Base-by-base conservation (phyloP, 139 green algal species). In the Chlamydomonas incerta region DNA sequence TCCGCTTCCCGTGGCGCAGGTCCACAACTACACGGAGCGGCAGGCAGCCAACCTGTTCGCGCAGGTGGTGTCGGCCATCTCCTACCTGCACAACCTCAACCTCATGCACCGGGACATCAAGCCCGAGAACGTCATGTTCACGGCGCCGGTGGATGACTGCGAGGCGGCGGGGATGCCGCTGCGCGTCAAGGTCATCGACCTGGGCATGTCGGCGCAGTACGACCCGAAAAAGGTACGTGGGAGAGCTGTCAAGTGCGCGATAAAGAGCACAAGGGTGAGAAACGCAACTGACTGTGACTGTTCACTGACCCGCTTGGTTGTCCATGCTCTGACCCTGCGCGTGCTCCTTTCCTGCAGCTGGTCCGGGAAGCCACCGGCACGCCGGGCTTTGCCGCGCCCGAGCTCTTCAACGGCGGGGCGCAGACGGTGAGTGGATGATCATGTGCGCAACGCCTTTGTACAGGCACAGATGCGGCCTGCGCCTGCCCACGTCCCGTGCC, bases 41-140 rank as follows among this genome's bases (percentile, higher is more conserved):
- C 41, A 89, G 55, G 89, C 89, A 8, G 81, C 70, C 14, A 68
- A 85, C 57, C 63, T 92, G 41, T 92, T 92, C 46, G 71, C 73
- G 31, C 83, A 91, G 84, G 34, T 91, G 50, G 80, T 87, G 35
- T 79, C 83, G 57, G 88, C 80, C 10, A 79, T 90, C 63, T 87
- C 85, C 34, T 92, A 92, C 85, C 70, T 92, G 62, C 88, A 92
- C 85, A 86, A 73, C 74, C 74, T 90, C 37, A 87, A 87, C 81
- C 72, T 92, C 76, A 89, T 92, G 74, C 89, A 92, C 82, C 52
- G 81, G 14, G 89, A 92, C 67, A 87, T 92, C 81, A 88, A 83
- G 84, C 89, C 89, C 35, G 89, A 92, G 82, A 92, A 92, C 65
- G 60, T 88, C 46, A 76, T 92, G 55, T 85, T 90, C 60, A 74